Conservation (phyloP, 768 basidiomycete species). For the Trametes cinnabarina region DNA sequence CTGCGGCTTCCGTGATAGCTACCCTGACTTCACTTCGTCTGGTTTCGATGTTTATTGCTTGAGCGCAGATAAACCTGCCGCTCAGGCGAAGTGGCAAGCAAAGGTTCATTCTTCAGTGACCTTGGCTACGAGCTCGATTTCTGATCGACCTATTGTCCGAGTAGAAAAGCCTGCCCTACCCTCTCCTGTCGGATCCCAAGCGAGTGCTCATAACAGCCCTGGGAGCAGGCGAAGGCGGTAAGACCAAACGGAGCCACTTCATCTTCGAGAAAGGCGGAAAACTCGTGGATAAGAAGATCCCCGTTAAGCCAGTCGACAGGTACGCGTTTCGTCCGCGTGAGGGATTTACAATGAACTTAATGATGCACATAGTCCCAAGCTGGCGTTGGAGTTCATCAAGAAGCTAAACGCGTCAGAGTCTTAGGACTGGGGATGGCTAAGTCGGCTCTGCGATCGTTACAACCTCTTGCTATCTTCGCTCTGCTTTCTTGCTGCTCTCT, state of each 20-base stretch:
- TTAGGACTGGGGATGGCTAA: neutral
- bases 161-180: conserved; percentile 83
- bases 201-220: conserved; percentile 74
- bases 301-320: conserved; percentile 89
- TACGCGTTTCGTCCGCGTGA: too few species aligned
- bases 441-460: too few species aligned
- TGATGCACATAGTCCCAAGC: conserved; percentile 50
- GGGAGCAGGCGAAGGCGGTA: conserved; percentile 76
- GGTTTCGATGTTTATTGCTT: conserved; percentile 80
- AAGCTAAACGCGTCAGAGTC: neutral
- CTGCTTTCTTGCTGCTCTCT: too few species aligned
- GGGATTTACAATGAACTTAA: too few species aligned
- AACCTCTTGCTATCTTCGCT: too few species aligned
- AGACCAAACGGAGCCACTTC: conserved; percentile 90
- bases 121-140: neutral
- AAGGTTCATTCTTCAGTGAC: conserved; percentile 50
- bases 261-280: conserved; percentile 91
- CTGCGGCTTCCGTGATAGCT: conserved; percentile 85
- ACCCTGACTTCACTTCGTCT: conserved; percentile 67
- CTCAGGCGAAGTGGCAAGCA: conserved; percentile 82
- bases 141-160: neutral
- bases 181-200: conserved; percentile 87
- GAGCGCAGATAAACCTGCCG: conserved; percentile 71
- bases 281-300: conserved; percentile 78
- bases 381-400: conserved; percentile 72